Conservation (phyloP, 345 rosid species). For the Kernera saxatilis region DNA sequence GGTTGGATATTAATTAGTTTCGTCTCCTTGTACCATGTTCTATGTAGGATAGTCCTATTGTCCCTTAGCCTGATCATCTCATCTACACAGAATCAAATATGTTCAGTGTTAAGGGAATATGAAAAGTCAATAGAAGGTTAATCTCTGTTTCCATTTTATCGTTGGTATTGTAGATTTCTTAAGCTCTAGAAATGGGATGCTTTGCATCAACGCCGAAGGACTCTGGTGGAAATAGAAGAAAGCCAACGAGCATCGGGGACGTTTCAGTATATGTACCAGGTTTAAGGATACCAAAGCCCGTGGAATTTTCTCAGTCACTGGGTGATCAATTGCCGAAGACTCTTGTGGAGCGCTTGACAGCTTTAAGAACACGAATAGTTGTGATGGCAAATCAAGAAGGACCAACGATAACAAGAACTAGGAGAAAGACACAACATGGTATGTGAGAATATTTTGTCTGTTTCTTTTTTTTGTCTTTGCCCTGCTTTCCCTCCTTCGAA, state of each 20-base stretch:
- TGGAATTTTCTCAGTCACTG: slow-evolving; percentile 70
- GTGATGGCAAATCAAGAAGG: slow-evolving; percentile 99
- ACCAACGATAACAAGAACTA: slow-evolving; percentile 84
- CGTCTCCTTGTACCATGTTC: slow-evolving; percentile 25
- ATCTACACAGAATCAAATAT: slow-evolving; percentile 1
- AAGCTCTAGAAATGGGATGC: slow-evolving; percentile 72
- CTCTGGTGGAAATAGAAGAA: slow-evolving; percentile 69
- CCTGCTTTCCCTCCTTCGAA: neutral
- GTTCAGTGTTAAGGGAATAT: neutral
- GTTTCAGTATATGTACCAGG: slow-evolving; percentile 88
- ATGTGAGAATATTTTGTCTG: slow-evolving; percentile 11
- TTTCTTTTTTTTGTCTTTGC: neutral
- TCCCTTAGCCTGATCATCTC: slow-evolving; percentile 24
- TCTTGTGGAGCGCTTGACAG: slow-evolving; percentile 72
- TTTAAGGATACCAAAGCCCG: slow-evolving; percentile 86
- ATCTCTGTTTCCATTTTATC: neutral
- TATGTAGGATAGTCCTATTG: slow-evolving; percentile 4
- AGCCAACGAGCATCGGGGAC: slow-evolving; percentile 89
- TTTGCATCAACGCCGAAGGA: slow-evolving; percentile 76
- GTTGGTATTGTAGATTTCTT: slow-evolving; percentile 29
- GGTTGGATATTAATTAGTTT: slow-evolving; percentile 47
- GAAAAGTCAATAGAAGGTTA: neutral
- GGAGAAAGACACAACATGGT: slow-evolving; percentile 98
- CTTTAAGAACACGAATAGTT: slow-evolving; percentile 85
- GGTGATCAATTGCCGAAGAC: slow-evolving; percentile 66